These are phyloP conservation scores for Podospora comata DNA, from an alignment of 495 filamentous ascomycete species.

Conservation along the genomic window DNA sequence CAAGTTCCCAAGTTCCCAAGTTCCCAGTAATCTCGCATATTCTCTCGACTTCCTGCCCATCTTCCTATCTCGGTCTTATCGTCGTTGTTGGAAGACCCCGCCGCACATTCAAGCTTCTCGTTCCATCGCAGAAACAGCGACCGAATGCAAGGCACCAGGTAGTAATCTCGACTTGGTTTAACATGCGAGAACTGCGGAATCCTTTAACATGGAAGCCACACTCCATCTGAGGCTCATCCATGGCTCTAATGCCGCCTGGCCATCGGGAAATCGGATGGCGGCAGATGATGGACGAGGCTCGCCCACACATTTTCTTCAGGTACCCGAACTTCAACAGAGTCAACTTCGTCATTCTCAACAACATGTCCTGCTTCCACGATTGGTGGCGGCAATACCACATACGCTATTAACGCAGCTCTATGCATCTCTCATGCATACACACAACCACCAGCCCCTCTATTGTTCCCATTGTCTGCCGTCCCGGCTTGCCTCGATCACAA, in stretches of 20 bases:
- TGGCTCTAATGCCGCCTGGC: background rate
- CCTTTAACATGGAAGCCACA: constrained; percentile 2
- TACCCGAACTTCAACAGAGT: background rate
- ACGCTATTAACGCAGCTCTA: background rate
- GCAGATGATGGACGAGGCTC: constrained; percentile 1
- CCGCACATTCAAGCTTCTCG: background rate
- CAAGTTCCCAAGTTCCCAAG: background rate
- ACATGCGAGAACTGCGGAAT: background rate
- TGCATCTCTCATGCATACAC: background rate
- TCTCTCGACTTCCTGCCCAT: background rate
- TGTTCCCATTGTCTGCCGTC: constrained; percentile 12
- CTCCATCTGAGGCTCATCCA: background rate
- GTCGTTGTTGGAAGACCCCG: background rate
- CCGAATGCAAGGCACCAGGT: background rate
- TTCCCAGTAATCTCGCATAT: background rate
- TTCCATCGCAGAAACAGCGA: background rate
- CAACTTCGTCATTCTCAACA: background rate
- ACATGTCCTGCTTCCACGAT: background rate
- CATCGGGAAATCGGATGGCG: background rate
- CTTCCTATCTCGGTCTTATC: background rate
- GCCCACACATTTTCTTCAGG: background rate
- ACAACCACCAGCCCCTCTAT: background rate
- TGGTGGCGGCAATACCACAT: constrained; percentile 5
- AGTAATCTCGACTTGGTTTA: background rate
- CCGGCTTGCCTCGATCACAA: constrained; percentile 3